phyloP scores from a whole-genome alignment of 176 grass and related monocot genomes.

The Elaeis guineensis region DNA sequence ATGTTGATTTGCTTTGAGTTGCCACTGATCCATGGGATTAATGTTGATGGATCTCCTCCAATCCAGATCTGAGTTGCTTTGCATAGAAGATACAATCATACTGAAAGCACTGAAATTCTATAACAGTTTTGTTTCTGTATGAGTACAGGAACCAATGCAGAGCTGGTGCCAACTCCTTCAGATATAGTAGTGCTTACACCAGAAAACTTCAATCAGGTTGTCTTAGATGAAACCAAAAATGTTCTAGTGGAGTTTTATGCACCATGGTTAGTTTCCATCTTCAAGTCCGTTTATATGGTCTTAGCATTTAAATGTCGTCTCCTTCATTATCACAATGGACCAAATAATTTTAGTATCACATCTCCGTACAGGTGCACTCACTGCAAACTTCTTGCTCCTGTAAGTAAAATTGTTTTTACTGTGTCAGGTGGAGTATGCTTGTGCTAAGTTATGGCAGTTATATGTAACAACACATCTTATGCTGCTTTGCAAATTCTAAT shows the following conservation, averaged over 20 bases:
- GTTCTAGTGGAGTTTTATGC: constrained; percentile 99
- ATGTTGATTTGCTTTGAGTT: no score
- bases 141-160: constrained; percentile 75
- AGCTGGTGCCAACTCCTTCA: constrained; percentile 67
- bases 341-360: constrained; percentile 8
- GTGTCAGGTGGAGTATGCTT: no score
- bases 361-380: constrained; percentile 75
- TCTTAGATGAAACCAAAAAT: constrained; percentile 93
- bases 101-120: not conserved
- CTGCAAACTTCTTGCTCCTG: constrained; percentile 96
- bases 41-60: no score
- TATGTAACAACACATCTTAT: not conserved
- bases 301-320: no score
- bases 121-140: constrained; percentile 5
- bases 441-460: no score
- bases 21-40: no score
- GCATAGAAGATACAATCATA: no score
- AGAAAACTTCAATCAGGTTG: constrained; percentile 68
- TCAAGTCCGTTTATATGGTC: no score
- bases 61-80: no score
- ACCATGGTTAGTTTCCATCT: constrained; percentile 60
- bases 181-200: constrained; percentile 57
- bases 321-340: no score
- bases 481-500: not conserved
- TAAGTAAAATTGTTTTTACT: constrained; percentile 33